Base-by-base conservation (phyloP, 352 stramenopile genomes). In the Globisporangium nagaii region DNA sequence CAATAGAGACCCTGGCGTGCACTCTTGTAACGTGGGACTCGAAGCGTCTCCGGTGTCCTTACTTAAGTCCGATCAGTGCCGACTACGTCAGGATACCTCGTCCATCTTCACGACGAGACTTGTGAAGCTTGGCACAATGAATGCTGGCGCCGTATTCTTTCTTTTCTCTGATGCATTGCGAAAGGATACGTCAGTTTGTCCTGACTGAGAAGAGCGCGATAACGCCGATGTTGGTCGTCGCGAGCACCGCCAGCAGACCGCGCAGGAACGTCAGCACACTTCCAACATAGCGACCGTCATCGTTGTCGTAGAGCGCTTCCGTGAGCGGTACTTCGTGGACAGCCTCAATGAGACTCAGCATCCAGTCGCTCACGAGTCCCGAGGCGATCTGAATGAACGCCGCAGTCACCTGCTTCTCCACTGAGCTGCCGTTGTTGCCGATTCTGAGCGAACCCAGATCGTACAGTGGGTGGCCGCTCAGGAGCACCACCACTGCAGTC, bases 291-390 rank as follows among this genome's bases (percentile, higher is more conserved):
- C 19, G 19, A 39, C 58, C 62, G 34, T 68, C 62, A 39, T 56
- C 62, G 34, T 68, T 59, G 17, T 62, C 56, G 13, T 41, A 31
- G 12, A 71, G 60, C n/a, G 50, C 60, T 28, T 66, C 62, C 40
- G 66, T 65, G n/a, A 74, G 58, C 7, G 62, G 66, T 1, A 74
- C 66, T 52, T 74, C 62, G n/a, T 74, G 62, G 1, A 74, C 53
- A 3, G 53, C 58, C 22, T 74, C 66, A 1, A 74, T 56, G 20
- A 68, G 62, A 24, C 62, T 70, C 2, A 58, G 40, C 7, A 68
- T 32, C 24, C 65, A 61, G 46, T 74, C 66, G 40, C 61, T 63
- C 25, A 51, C 41, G 12, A 72, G 54, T 15, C 65, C 61, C 30
- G 49, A 53, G 25, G 27, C 39, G 13, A 56, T 25, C 20, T 64